Base-by-base conservation (phyloP, 148 eudicot species). In the Fallopia convolvulus region DNA sequence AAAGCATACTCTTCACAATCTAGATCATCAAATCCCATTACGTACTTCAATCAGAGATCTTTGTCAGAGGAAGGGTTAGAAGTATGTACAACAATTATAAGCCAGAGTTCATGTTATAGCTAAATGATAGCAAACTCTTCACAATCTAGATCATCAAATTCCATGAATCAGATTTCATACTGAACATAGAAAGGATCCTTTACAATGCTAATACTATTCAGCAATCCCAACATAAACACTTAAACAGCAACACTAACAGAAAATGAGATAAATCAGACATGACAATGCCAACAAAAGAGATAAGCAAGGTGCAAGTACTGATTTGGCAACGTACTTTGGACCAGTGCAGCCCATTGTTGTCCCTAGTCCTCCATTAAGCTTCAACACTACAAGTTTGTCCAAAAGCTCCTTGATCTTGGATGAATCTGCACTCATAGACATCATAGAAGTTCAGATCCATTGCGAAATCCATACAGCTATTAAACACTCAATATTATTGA, bases 341-440 rank as follows among this genome's bases (percentile, higher is more conserved):
- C 99, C 99, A 81, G 97, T 95, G 68, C 99, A 95, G 10, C 99
- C 99, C 99, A 95, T 95, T 66, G 99, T 95, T 11, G 99, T 95
- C 81, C 99, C 99, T 89, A 95, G 84, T 65, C 99, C 99, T 85
- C 99, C 99, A 85, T 92, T 95, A 65, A 95, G 99, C 92, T 95
- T 95, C 81, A 95, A 81, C 81, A 95, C 99, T 79, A 95, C 99
- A 78, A 95, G 97, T 81, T 95, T 95, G 86, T 91, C 90, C 90
- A 95, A 83, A 26, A 95, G 89, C 76, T 83, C 87, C 84, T 87
- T 89, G 55, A 88, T 86, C 78, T 84, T 81, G 2, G 82, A 90
- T 49, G 83, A 77, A 85, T 91, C 99, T 95, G 85, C 85, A 68
- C 18, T 39, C 72, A 68, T 68, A 30, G 20, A 36, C 41, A 68